Evolutionary conservation across 2,329 filamentous ascomycete species (phyloP).

Genomic region (Xylariaceae sp.): DNA sequence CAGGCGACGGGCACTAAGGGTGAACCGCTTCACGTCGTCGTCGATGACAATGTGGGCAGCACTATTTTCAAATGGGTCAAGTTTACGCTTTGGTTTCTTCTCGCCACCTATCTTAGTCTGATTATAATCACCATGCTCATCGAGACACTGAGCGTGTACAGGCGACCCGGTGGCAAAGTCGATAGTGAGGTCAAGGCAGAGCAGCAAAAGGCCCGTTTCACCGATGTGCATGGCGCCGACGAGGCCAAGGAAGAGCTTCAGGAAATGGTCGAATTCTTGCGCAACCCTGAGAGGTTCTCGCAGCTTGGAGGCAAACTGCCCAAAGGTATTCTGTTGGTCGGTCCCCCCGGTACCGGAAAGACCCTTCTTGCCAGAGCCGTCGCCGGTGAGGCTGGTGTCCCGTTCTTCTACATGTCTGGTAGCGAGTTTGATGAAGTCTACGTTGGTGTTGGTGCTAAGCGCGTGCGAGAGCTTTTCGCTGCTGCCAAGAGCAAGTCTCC

Average conservation of each 20-base stretch:
- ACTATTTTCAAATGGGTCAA: slow-evolving; percentile 88
- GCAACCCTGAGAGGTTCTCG: slow-evolving; percentile 88
- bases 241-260: slow-evolving; percentile 98
- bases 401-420: slow-evolving; percentile 99
- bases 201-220: slow-evolving; percentile 85
- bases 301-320: slow-evolving; percentile 93
- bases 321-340: slow-evolving; percentile 92
- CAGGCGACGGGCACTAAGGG: slow-evolving; percentile 67
- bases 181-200: slow-evolving; percentile 87
- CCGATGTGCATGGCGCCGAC: slow-evolving; percentile 93
- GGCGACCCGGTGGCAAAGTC: slow-evolving; percentile 67
- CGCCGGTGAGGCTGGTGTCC: slow-evolving; percentile 92
- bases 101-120: slow-evolving; percentile 75
- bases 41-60: slow-evolving; percentile 80
- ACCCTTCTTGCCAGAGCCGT: slow-evolving; percentile 93
- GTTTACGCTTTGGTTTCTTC: slow-evolving; percentile 72
- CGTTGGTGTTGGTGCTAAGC: slow-evolving; percentile 93
- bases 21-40: slow-evolving; percentile 88
- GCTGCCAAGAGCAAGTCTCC: slow-evolving; percentile 82
- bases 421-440: slow-evolving; percentile 99
- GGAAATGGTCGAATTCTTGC: slow-evolving; percentile 93
- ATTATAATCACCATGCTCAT: slow-evolving; percentile 77
- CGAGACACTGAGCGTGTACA: slow-evolving; percentile 73
- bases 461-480: slow-evolving; percentile 86
- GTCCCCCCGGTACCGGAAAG: slow-evolving; percentile 95